Base-by-base conservation (phyloP, 257 asterid species). In the Eustoma russellianum region DNA sequence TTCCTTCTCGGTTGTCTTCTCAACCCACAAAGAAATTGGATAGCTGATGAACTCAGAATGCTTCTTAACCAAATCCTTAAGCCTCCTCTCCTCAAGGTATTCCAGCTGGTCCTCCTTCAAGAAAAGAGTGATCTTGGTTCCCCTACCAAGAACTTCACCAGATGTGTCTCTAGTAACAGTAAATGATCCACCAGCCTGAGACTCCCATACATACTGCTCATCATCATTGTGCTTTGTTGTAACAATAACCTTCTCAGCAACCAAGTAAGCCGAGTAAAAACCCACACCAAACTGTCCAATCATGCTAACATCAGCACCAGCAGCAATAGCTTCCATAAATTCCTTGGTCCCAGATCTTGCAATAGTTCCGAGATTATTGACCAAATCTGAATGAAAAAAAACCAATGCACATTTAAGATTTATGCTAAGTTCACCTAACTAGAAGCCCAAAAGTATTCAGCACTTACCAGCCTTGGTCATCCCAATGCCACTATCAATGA, bases 231-330 rank as follows among this genome's bases (percentile, higher is more conserved):
- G 86, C 72, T 79, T 79, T 5, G 80, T 59, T 2, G 78, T 75
- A 2, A 79, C 86, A 30, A 79, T 59, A 0, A 79, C 86, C 70
- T 72, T 75, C 60, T 79, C 86, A 0, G 86, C 82, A 17, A 79
- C 86, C 61, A 79, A 47, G 66, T 79, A 79, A 1, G 86, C 79
- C 0, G 85, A 79, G 57, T 79, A 79, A 63, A 79, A 79, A 61
- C 85, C 85, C 12, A 79, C 85, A 46, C 86, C 86, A 30, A 79
- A 79, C 48, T 79, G 86, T 7, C 86, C 86, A 52, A 79, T 79
- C 86, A 79, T 79, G 64, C 82, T 75, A 12, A 79, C 86, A 73
- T 79, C 86, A 54, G 86, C 86, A 15, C 86, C 86, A 38, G 86
- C 86, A n/a, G 82, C 80, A 49, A 79, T 55, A 13, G 86, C 86